Evolutionary conservation across 495 filamentous ascomycete species (phyloP).

Genomic region (Aspergillus asperescens): DNA sequence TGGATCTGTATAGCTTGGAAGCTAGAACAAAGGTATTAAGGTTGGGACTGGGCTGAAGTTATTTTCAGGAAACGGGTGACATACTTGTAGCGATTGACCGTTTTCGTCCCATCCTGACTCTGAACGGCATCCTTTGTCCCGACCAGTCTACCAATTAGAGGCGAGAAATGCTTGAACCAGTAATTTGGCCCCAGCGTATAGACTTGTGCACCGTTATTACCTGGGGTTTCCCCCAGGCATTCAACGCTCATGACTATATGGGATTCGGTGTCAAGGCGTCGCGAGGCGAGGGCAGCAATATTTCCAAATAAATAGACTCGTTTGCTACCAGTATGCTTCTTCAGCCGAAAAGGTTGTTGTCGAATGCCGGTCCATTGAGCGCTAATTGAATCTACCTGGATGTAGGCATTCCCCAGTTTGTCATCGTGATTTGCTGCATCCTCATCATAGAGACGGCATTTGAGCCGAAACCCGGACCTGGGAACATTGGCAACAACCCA

Average conservation of each 20-base stretch:
- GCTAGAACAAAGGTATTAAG: slow-evolving; percentile 36
- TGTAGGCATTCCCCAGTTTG: slow-evolving; percentile 73
- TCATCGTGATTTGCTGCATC: slow-evolving; percentile 85
- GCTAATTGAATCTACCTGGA: slow-evolving; percentile 52
- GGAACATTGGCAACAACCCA: slow-evolving; percentile 89
- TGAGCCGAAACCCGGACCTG: slow-evolving; percentile 68
- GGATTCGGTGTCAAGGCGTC: slow-evolving; percentile 51
- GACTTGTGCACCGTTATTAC: slow-evolving; percentile 65
- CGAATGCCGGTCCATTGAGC: slow-evolving; percentile 64
- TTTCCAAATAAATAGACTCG: slow-evolving; percentile 70
- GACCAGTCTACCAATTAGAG: slow-evolving; percentile 76
- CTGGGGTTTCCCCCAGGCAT: slow-evolving; percentile 65
- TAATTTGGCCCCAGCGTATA: slow-evolving; percentile 72
- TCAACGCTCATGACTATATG: slow-evolving; percentile 65
- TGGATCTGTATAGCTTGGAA: slow-evolving; percentile 95
- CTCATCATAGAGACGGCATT: slow-evolving; percentile 81
- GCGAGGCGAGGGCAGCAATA: slow-evolving; percentile 51
- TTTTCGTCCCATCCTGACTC: slow-evolving; percentile 46
- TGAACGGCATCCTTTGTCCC: slow-evolving; percentile 63
- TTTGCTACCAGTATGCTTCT: slow-evolving; percentile 80
- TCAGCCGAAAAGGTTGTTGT: slow-evolving; percentile 62
- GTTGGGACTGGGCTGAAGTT: neutral
- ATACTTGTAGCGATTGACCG: slow-evolving; percentile 63
- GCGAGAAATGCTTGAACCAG: slow-evolving; percentile 82
- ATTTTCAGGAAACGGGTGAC: slow-evolving; percentile 17